Percentiles rank a stretch among this genome's conserved stretches.
Conservation (phyloP, 768 basidiomycete genomes). For the Leucocoprinus leucothites region DNA sequence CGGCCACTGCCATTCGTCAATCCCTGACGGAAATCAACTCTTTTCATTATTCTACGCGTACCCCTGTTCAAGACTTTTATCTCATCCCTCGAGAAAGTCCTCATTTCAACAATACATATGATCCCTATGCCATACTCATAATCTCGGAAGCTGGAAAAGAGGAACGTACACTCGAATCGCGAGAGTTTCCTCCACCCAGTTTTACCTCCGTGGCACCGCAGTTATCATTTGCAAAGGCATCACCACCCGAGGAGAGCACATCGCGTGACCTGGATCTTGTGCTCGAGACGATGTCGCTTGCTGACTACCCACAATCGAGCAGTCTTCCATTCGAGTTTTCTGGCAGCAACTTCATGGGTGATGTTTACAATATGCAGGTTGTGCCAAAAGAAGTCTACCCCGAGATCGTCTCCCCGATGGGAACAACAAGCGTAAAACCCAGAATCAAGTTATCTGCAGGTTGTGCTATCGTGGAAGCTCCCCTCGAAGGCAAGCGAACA, state of each 20-base stretch:
- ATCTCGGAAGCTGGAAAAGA: conserved; percentile 49
- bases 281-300: background rate
- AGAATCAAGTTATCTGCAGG: background rate
- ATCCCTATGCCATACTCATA: conserved; percentile 67
- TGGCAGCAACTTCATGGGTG: background rate
- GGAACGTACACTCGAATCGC: conserved; percentile 54
- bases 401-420: background rate
- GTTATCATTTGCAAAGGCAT: background rate
- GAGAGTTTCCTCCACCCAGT: conserved; percentile 67
- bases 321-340: conserved; percentile 7
- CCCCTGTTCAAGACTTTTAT: conserved; percentile 73
- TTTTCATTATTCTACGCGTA: conserved; percentile 56
- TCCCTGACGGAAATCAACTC: conserved; percentile 48
- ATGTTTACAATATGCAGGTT: background rate
- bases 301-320: background rate
- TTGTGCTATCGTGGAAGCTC: background rate
- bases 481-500: background rate
- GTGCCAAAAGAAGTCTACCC: conserved; percentile 2
- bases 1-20: conserved; percentile 61
- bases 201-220: conserved; percentile 24
- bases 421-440: background rate
- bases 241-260: background rate
- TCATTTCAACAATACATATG: conserved; percentile 63
- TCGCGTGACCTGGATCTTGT: background rate
- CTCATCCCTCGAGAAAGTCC: conserved; percentile 70